Conservation (phyloP, 495 filamentous ascomycete genomes). For the Hamigera avellanea region DNA sequence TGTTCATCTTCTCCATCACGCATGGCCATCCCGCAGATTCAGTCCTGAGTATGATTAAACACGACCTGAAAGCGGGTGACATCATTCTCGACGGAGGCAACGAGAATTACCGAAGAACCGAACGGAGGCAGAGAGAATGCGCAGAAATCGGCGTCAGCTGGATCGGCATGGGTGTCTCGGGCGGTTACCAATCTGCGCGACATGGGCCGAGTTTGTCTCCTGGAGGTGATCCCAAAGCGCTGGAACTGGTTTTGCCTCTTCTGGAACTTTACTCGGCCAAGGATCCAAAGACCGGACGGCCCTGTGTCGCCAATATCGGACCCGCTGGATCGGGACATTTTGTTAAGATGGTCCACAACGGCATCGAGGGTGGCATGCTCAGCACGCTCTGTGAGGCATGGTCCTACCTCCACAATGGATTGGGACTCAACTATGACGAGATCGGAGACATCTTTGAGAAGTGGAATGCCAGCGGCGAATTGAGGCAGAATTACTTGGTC, state of each 20-base stretch:
- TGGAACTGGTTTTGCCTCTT: conserved; percentile 52
- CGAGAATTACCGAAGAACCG: conserved; percentile 58
- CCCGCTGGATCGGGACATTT: conserved; percentile 57
- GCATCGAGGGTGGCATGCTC: conserved; percentile 65
- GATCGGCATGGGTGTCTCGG: conserved; percentile 58
- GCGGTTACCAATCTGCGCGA: conserved; percentile 58
- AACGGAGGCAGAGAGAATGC: conserved; percentile 48
- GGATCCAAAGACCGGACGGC: conserved; percentile 39
- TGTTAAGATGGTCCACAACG: conserved; percentile 72
- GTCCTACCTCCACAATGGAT: conserved; percentile 47
- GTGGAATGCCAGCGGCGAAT: conserved; percentile 49
- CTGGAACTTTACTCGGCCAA: conserved; percentile 51
- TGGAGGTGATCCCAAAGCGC: conserved; percentile 44
- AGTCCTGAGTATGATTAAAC: conserved; percentile 46
- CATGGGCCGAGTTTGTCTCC: conserved; percentile 54
- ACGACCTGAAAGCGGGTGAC: conserved; percentile 47
- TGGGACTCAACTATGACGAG: conserved; percentile 50
- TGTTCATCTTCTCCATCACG: conserved; percentile 58
- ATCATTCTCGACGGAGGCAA: conserved; percentile 65
- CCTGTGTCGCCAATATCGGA: conserved; percentile 52
- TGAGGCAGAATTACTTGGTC: conserved; percentile 51
- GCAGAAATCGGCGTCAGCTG: conserved; percentile 44
- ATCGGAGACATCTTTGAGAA: conserved; percentile 47
- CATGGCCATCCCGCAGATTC: conserved; percentile 58
- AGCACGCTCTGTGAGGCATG: conserved; percentile 51